Percentiles rank a stretch among this genome's conserved stretches.
Conservation (phyloP, 2,329 filamentous ascomycete species). For the Periconia digitata region DNA sequence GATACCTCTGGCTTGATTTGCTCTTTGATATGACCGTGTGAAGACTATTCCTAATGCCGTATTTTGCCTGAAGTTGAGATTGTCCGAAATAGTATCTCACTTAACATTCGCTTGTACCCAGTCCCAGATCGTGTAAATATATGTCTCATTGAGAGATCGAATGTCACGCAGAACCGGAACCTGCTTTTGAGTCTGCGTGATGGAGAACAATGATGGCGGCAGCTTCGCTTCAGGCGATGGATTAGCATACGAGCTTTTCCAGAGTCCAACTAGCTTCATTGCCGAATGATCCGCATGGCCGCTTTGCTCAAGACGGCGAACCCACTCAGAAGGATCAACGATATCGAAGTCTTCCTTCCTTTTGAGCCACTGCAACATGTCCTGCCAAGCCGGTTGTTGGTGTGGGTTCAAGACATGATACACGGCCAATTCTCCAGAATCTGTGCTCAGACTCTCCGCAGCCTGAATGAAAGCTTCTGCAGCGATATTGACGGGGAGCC, state of each 20-base stretch:
- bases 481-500: constrained; percentile 38
- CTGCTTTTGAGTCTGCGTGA: constrained; percentile 31
- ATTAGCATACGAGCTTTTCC: constrained; percentile 48
- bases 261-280: constrained; percentile 52
- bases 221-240: constrained; percentile 1
- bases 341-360: constrained; percentile 43
- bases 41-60: too few relatives aligned
- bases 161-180: constrained; percentile 41
- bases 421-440: constrained; percentile 28
- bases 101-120: constrained; percentile 27
- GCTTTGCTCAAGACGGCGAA: constrained; percentile 41
- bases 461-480: constrained; percentile 54
- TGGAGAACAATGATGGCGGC: constrained; percentile 34
- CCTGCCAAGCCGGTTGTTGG: constrained; percentile 46
- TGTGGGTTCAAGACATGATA: constrained; percentile 56
- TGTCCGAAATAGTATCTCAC: neutral
- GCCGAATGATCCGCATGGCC: constrained; percentile 45
- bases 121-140: constrained; percentile 46
- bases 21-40: too few relatives aligned
- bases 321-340: constrained; percentile 47
- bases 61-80: neutral
- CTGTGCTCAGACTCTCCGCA: constrained; percentile 13
- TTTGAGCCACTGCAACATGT: constrained; percentile 51
- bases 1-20: too few relatives aligned
- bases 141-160: constrained; percentile 44